Conservation (phyloP, 1,284 basidiomycete genomes). For the Mrakiaceae sp. region DNA sequence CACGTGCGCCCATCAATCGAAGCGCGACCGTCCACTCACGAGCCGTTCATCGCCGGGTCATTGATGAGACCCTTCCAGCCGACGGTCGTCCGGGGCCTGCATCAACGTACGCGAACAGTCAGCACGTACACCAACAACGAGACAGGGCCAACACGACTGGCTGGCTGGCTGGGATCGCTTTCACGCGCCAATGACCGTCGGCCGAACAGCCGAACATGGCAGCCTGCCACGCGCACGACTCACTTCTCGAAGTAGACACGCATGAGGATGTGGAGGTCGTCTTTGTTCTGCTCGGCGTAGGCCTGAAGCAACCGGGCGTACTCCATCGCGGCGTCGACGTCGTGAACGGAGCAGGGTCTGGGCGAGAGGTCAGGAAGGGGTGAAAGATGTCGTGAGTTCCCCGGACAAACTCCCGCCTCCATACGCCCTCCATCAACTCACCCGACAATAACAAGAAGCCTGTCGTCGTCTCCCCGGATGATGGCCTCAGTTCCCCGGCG, state of each 20-base stretch:
- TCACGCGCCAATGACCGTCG: too few relatives aligned
- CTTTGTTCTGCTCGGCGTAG: constrained; percentile 68
- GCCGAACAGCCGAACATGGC: too few relatives aligned
- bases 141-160: constrained; percentile 1
- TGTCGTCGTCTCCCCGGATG: constrained; percentile 72
- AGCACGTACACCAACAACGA: neutral
- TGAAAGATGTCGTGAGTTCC: too few relatives aligned
- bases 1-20: neutral
- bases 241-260: constrained; percentile 89
- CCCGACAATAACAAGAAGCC: constrained; percentile 79
- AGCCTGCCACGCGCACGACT: constrained; percentile 11
- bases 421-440: constrained; percentile 33
- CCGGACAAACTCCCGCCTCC: neutral
- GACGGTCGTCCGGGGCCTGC: constrained; percentile 68
- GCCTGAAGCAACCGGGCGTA: constrained; percentile 67
- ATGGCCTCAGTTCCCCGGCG: constrained; percentile 13
- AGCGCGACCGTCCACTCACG: neutral
- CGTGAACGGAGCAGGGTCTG: constrained; percentile 88
- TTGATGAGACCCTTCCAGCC: constrained; percentile 53
- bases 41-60: constrained; percentile 27
- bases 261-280: constrained; percentile 81
- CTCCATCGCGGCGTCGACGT: constrained; percentile 68
- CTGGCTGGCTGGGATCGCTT: neutral
- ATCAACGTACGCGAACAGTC: neutral
- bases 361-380: neutral